Evolutionary conservation across 2,329 filamentous ascomycete species (phyloP), one percentile per base, ranked within the genome.

Genomic region (Xylariaceae sp.): DNA sequence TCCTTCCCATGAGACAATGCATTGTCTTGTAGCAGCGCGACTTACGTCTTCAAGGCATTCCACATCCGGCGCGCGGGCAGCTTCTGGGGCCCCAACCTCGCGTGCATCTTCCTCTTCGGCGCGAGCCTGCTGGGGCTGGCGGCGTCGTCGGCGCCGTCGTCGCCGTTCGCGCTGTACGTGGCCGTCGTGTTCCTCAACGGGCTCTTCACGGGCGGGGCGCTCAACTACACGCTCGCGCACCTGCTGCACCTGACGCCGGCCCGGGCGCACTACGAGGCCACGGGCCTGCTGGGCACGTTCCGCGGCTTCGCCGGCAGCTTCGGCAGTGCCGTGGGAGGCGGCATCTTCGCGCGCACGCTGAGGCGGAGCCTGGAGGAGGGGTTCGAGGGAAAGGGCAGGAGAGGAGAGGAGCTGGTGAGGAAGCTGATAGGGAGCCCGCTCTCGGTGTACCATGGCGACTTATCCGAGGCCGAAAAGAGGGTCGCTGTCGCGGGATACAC

Each of bases 171-270:
- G 6, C 51, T 73, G 0, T 85, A 84, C 50, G 59, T 88, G 5
- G 44, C 69, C 4, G 61, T 75, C 12, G 71, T 87, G 2, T 81
- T 88, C 53, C 32, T 73, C 31, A 88, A 89, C 55, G 88, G 87
- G 1, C 67, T 88, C 30, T 73, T 74, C 46, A 84, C 82, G 0
- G 87, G 87, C 9, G 80, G 83, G 0, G 71, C 76, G 5, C 65
- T 90, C 41, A 92, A 90, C 60, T 94, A 94, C 62, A 85, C 83
- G 0, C 72, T 94, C 3, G 85, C 86, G 0, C 88, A 94, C 53
- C 60, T 89, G 4, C 70, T 94, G 4, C 84, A 92, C 57, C 68
- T 90, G 4, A 84, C 82, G 0, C 66, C 68, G 0, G 69, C 75
- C 1, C 70, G 76, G 5, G 77, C 79, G 1, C 84, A 89, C 52